Conservation (phyloP, 2,329 filamentous ascomycete species). For the Venturia nashicola region DNA sequence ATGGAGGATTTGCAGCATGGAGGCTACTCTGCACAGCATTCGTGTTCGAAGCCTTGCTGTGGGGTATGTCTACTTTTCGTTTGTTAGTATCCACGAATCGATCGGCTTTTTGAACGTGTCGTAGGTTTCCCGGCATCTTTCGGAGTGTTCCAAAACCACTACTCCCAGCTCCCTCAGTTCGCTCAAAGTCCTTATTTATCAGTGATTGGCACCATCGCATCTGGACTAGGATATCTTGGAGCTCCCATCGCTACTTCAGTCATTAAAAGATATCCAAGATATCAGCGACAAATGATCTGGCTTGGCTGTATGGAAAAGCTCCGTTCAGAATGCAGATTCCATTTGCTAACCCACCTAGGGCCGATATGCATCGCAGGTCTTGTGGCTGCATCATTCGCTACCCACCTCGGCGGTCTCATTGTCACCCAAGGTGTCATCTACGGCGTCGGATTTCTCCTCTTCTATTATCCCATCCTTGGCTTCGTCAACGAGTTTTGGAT, state of each 20-base stretch:
- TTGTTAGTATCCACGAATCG: neutral
- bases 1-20: constrained; percentile 40
- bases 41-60: constrained; percentile 40
- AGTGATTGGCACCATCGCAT: constrained; percentile 8
- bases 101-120: neutral
- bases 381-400: constrained; percentile 22
- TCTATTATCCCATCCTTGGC: constrained; percentile 25
- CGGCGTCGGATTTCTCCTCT: constrained; percentile 27
- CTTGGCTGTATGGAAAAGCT: neutral
- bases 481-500: constrained; percentile 32
- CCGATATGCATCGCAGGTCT: constrained; percentile 17
- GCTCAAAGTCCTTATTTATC: constrained; percentile 19
- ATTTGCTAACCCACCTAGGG: neutral
- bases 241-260: constrained; percentile 7
- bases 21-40: constrained; percentile 38
- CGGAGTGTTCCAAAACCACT: constrained; percentile 61
- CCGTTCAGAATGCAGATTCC: neutral
- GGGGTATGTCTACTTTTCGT: constrained; percentile 21
- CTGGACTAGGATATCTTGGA: constrained; percentile 5
- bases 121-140: constrained; percentile 51
- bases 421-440: constrained; percentile 29
- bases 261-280: constrained; percentile 3
- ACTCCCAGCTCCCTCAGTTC: constrained; percentile 48
- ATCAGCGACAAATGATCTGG: constrained; percentile 10
- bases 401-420: constrained; percentile 23